Evolutionary conservation across 1,139 yeast species (phyloP), one percentile per base, ranked within the genome.

Genomic region (Candida sojae): DNA sequence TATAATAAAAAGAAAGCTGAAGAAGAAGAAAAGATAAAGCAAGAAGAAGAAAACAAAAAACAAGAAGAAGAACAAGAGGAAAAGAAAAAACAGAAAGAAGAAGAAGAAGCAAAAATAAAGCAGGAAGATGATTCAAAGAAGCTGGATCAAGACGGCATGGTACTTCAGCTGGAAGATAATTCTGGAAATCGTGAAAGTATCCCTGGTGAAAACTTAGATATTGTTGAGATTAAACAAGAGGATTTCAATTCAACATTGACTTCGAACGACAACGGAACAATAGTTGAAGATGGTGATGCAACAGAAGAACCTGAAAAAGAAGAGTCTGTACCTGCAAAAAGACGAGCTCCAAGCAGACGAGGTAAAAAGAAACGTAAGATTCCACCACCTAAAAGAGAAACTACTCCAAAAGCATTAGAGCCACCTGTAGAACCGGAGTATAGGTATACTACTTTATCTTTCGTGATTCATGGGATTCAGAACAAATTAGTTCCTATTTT

Each of bases 401-500:
- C 62, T 2, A 55, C 62, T 9, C 66, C 66, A 8, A 64, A 64
- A 42, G 60, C 58, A 38, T 49, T 60, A 21, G 61, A 56, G 11
- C 53, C 58, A 9, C 80, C 80, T 1, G 55, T 54, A 4, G 77
- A 70, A 48, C 80, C 80, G 1, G 77, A 71, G 44, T 58, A 66
- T 39, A 63, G 63, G 56, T 91, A 61, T 70, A 80, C 88, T 0
- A 71, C 96, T 0, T 68, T 87, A 41, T 84, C 96, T 0, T 75
- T 89, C 41, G 79, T 79, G 0, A 62, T 91, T 5, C 77, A 77
- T 29, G 82, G 81, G 21, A 75, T 91, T 17, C 93, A 96, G 1
- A 68, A 73, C 9, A 77, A 86, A 57, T 85, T 82, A 56, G 77
- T 84, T 1, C 87, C 89, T 1, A 80, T 91, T n/a, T 68, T 91